These are phyloP conservation scores for Lodderomyces elongisporus DNA, from an alignment of 1,139 yeast genomes.

Conservation along the genomic window DNA sequence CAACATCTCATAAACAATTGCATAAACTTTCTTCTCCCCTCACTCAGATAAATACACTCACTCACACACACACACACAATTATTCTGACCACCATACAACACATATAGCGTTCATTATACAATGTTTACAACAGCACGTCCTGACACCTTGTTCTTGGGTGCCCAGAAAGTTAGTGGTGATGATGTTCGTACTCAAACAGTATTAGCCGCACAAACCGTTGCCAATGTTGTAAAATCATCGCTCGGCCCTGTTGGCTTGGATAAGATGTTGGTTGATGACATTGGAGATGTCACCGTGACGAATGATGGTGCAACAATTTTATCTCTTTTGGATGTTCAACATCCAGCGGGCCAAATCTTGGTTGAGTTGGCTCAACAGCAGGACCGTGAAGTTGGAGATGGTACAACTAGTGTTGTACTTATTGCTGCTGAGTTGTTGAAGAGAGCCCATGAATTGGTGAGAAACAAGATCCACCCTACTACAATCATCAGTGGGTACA, in stretches of 20 bases:
- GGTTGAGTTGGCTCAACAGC: slow-evolving; percentile 97
- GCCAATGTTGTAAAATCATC: slow-evolving; percentile 97
- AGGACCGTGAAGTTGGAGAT: slow-evolving; percentile 98
- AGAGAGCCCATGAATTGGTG: slow-evolving; percentile 91
- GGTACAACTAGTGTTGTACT: slow-evolving; percentile 97
- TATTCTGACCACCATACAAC: background rate
- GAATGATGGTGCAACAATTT: slow-evolving; percentile 97
- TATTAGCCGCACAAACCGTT: slow-evolving; percentile 91
- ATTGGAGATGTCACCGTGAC: slow-evolving; percentile 99
- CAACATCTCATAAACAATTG: background rate
- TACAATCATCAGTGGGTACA: slow-evolving; percentile 92
- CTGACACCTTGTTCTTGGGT: slow-evolving; percentile 88
- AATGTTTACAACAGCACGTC: slow-evolving; percentile 63
- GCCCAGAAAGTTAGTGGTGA: slow-evolving; percentile 97
- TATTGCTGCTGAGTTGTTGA: slow-evolving; percentile 86
- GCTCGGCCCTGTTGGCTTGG: slow-evolving; percentile 96
- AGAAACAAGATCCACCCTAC: slow-evolving; percentile 95
- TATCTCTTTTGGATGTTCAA: slow-evolving; percentile 87
- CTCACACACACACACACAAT: no score
- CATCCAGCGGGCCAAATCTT: slow-evolving; percentile 98
- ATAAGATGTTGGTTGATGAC: slow-evolving; percentile 97
- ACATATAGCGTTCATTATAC: background rate
- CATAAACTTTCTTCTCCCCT: no score
- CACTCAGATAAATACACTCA: no score
- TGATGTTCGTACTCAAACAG: slow-evolving; percentile 94